Evolutionary conservation across 306 rosid species (phyloP), one percentile per base, ranked within the genome.

Genomic region (Lagenaria siceraria): DNA sequence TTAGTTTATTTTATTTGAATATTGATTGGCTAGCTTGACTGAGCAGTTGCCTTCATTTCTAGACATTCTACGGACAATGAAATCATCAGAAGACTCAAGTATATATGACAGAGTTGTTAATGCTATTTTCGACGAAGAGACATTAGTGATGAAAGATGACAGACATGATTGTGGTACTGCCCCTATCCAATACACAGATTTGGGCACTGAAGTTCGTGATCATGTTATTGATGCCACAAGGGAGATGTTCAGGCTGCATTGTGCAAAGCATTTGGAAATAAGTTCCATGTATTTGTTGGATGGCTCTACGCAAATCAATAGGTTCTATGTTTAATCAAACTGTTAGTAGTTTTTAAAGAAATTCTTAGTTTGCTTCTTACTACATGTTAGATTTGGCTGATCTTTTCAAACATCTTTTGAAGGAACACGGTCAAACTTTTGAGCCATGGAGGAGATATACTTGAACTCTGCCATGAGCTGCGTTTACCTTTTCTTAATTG

Each of bases 361-460:
- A 21, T n/a, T 69, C 15, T 4, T 69, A 22, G 36, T 49, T 71
- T 0, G 8, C 76, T 48, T 48, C 42, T 25, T 22, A 46, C 76
- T 22, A 46, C 76, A 71, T 65, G 78, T 80, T 19, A 64, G 7
- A 78, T 75, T 78, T 55, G 38, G 76, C 80, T 88, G 27, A 81
- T 77, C 73, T 63, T 82, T 77, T 53, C 11, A 55, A 8, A 74
- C 79, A 10, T 21, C 42, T 80, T 80, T 79, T 81, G 69, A 86
- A 95, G 98, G 90, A 89, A 87, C 87, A 84, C 97, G 76, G 96
- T 95, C 81, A 95, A 89, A 90, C 91, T 92, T 74, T 86, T 95
- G 83, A 95, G 91, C 79, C 87, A 88, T 74, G 98, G 98, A 83
- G 98, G 98, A 65, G 96, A 92, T 80, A 88, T 92, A 92, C 92